Evolutionary conservation across 2,329 filamentous ascomycete genomes (phyloP).

Genomic region (Exophiala phaeomuriformis): DNA sequence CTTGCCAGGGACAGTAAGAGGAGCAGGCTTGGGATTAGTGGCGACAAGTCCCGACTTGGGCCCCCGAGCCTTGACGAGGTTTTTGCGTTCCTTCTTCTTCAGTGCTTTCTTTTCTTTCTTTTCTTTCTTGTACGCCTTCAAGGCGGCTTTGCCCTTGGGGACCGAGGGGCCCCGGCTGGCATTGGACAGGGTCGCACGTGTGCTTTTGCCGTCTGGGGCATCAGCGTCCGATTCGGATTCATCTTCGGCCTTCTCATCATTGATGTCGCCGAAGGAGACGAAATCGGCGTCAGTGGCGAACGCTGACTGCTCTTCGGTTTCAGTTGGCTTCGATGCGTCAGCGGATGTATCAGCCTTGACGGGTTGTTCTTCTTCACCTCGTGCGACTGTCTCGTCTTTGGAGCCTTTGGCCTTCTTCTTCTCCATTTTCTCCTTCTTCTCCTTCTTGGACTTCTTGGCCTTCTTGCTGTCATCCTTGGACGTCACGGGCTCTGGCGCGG

Average conservation of each 20-base stretch:
- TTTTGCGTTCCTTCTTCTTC: constrained; percentile 17
- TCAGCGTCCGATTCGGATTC: neutral
- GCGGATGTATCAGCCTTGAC: neutral
- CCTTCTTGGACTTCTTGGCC: constrained; percentile 4
- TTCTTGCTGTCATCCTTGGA: neutral
- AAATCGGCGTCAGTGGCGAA: constrained; percentile 11
- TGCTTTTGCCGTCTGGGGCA: neutral
- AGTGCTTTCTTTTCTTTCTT: constrained; percentile 3
- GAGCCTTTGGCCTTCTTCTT: no score
- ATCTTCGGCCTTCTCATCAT: neutral
- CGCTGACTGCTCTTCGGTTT: neutral
- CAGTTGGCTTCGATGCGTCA: neutral
- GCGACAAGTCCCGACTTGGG: constrained; percentile 15
- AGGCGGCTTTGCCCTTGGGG: no score
- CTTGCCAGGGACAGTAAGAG: constrained; percentile 9
- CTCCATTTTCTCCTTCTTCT: neutral
- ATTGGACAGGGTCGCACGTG: neutral
- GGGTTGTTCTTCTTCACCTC: neutral
- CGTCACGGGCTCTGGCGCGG: neutral
- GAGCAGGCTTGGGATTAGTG: constrained; percentile 11
- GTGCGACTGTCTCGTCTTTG: neutral
- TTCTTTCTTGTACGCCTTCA: constrained; percentile 10
- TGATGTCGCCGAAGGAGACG: constrained; percentile 11
- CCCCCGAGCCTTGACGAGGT: constrained; percentile 19
- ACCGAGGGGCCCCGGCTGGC: neutral